Conservation (phyloP, 495 filamentous ascomycete genomes). For the Neurospora sp. region DNA sequence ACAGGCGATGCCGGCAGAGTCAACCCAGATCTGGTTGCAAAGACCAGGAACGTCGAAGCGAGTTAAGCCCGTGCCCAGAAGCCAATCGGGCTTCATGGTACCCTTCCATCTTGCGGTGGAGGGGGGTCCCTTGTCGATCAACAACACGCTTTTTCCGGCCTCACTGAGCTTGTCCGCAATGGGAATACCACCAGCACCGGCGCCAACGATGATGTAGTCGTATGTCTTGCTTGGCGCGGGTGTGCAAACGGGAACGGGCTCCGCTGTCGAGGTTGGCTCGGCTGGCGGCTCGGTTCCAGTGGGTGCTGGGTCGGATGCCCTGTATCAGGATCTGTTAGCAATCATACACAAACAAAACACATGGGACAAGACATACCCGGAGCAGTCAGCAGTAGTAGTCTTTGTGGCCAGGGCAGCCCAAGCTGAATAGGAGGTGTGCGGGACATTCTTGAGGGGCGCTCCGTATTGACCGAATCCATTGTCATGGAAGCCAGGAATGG, state of each 20-base stretch:
- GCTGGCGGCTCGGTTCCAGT: slow-evolving; percentile 4
- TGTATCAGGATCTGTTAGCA: too few relatives aligned
- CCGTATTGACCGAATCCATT: slow-evolving; percentile 34
- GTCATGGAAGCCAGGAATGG: slow-evolving; percentile 26
- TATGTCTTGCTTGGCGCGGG: slow-evolving; percentile 41
- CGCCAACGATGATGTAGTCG: slow-evolving; percentile 60
- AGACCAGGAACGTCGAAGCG: slow-evolving; percentile 69
- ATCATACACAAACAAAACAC: neutral
- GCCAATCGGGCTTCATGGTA: slow-evolving; percentile 49
- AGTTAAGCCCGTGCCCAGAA: slow-evolving; percentile 54
- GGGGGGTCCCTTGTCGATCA: slow-evolving; percentile 56
- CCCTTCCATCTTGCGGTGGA: slow-evolving; percentile 51
- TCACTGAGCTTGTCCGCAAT: slow-evolving; percentile 54
- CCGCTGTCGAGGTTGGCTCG: neutral
- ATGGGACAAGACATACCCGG: slow-evolving; percentile 15
- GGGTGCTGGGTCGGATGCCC: neutral
- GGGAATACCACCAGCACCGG: slow-evolving; percentile 53
- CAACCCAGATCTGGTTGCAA: slow-evolving; percentile 57
- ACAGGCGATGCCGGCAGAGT: slow-evolving; percentile 52
- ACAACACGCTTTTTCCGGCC: slow-evolving; percentile 49
- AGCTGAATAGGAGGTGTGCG: slow-evolving; percentile 34
- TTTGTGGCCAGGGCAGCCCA: slow-evolving; percentile 38
- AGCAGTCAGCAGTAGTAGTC: slow-evolving; percentile 28
- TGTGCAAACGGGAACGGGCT: slow-evolving; percentile 12
- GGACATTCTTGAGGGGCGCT: slow-evolving; percentile 30